Percentiles rank a stretch among this genome's conserved stretches.
phyloP scores from a whole-genome alignment of 805 yeast species.

The Lachancea kluyveri region DNA sequence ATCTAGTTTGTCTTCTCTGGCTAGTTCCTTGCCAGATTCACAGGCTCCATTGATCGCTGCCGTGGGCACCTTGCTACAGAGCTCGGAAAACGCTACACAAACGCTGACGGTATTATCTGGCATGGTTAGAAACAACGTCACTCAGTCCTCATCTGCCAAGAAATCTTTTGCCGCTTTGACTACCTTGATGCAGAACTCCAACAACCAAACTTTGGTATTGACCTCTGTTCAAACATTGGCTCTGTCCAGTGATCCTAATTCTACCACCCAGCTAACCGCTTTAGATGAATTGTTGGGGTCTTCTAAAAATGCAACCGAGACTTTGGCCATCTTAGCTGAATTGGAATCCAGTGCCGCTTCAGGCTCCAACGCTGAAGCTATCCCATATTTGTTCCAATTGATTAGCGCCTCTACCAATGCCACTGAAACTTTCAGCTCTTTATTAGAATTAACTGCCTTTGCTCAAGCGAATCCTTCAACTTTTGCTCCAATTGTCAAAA shows the following conservation, averaged over 20 bases:
- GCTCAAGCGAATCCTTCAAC: constrained; percentile 16
- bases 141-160: constrained; percentile 18
- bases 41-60: constrained; percentile 16
- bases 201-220: constrained; percentile 17
- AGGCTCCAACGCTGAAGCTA: constrained; percentile 10
- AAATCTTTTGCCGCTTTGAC: constrained; percentile 17
- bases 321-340: constrained; percentile 15
- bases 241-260: constrained; percentile 9
- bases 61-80: constrained; percentile 16
- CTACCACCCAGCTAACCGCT: constrained; percentile 20
- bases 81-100: constrained; percentile 13
- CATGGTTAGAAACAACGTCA: constrained; percentile 18
- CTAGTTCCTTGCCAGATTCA: constrained; percentile 11
- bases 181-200: constrained; percentile 12
- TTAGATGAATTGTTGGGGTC: constrained; percentile 18
- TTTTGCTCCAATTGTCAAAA: constrained; percentile 17
- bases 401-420: constrained; percentile 21
- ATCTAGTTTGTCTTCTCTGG: constrained; percentile 11
- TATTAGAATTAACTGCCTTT: constrained; percentile 21
- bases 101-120: constrained; percentile 12
- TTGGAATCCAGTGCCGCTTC: constrained; percentile 11
- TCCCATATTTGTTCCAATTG: constrained; percentile 16
- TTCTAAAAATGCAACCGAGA: constrained; percentile 18
- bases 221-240: constrained; percentile 18
- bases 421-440: constrained; percentile 18